Percentiles rank a stretch among this genome's conserved stretches.
phyloP scores from a whole-genome alignment of 495 filamentous ascomycete species.

The Aspergillus incahuasiensis region DNA sequence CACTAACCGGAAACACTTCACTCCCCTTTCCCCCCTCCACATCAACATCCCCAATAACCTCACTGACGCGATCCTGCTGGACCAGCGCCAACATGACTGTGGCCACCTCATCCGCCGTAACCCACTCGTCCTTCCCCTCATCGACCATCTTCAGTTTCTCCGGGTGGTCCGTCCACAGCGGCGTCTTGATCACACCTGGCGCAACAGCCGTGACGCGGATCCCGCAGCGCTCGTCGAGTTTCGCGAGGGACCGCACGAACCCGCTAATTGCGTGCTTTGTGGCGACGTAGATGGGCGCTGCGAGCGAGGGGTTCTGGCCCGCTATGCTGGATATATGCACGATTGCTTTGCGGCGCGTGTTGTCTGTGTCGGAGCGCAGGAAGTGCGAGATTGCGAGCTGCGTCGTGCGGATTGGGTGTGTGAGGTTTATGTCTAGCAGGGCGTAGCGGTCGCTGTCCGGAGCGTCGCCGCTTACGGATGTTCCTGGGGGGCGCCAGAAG shows the following conservation, averaged over 20 bases:
- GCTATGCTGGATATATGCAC: slow-evolving; percentile 61
- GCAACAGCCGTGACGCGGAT: slow-evolving; percentile 63
- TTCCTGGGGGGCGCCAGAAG: slow-evolving; percentile 63
- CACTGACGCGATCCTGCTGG: slow-evolving; percentile 44
- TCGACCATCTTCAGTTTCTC: slow-evolving; percentile 58
- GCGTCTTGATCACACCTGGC: slow-evolving; percentile 62
- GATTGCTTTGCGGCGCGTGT: slow-evolving; percentile 44
- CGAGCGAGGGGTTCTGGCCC: slow-evolving; percentile 48
- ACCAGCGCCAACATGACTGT: slow-evolving; percentile 58
- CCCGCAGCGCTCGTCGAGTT: slow-evolving; percentile 47
- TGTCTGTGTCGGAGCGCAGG: slow-evolving; percentile 26
- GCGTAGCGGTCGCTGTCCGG: slow-evolving; percentile 47
- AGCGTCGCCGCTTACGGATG: slow-evolving; percentile 44
- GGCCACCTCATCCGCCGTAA: slow-evolving; percentile 60
- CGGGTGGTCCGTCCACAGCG: slow-evolving; percentile 64
- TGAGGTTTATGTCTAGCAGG: slow-evolving; percentile 61
- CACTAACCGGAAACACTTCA: slow-evolving; percentile 30
- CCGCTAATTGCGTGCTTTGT: slow-evolving; percentile 61
- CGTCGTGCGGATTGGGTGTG: slow-evolving; percentile 63
- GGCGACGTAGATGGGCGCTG: slow-evolving; percentile 55
- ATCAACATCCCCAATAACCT: slow-evolving; percentile 42
- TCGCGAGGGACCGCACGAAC: slow-evolving; percentile 50
- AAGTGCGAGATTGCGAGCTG: slow-evolving; percentile 62
- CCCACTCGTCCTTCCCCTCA: slow-evolving; percentile 51
- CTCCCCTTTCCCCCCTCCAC: slow-evolving; percentile 20